Evolutionary conservation across 768 basidiomycete species (phyloP).

Genomic region (Pholiota microspora): DNA sequence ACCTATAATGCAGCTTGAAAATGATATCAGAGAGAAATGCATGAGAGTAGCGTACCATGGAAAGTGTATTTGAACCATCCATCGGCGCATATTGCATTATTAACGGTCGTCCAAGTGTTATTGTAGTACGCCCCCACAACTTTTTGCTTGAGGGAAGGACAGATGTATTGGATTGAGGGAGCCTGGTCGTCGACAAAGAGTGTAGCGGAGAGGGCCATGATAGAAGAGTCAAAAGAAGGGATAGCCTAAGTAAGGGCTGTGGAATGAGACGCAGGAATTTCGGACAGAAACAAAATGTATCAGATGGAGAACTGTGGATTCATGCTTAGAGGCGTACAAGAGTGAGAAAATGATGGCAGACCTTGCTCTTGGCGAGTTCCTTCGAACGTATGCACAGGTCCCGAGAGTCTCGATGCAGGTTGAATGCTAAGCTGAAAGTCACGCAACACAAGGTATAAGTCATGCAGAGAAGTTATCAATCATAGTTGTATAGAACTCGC

Average conservation of each 20-base stretch:
- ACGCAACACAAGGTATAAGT: too few species aligned
- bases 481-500: too few species aligned
- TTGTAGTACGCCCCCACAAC: conserved; percentile 35
- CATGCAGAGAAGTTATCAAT: too few species aligned
- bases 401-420: too few species aligned
- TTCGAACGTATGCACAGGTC: too few species aligned
- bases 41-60: conserved; percentile 25
- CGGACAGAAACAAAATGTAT: background rate
- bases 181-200: conserved; percentile 41
- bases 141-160: conserved; percentile 29
- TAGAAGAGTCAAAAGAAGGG: conserved; percentile 16
- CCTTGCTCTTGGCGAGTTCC: too few species aligned
- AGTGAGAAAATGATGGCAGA: too few species aligned
- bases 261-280: background rate
- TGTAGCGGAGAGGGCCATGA: conserved; percentile 19
- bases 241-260: conserved; percentile 3
- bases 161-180: conserved; percentile 33
- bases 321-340: too few species aligned
- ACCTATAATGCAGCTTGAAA: conserved; percentile 18
- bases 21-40: background rate
- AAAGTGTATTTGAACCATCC: conserved; percentile 42
- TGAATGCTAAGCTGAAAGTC: too few species aligned
- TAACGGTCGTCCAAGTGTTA: conserved; percentile 37
- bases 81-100: conserved; percentile 26
- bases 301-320: too few species aligned